Evolutionary conservation across 345 rosid species (phyloP), one percentile per base, ranked within the genome.

Genomic region (Moricandia arvensis): DNA sequence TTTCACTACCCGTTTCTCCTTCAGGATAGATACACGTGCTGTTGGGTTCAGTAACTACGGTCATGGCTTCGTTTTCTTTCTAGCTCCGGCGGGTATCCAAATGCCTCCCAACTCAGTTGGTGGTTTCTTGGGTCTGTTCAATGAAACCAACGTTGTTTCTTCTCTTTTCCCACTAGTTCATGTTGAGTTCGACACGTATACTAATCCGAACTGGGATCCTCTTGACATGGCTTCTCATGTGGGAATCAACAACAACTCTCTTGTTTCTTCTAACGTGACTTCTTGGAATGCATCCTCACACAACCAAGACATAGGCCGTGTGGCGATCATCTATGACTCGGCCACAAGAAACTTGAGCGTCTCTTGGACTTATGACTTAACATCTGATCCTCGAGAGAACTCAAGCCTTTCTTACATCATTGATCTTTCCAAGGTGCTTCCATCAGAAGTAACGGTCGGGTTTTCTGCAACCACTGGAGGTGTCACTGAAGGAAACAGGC

Each of bases 91-190:
- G 0, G 66, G 66, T 16, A 76, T 61, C 76, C 72, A 70, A 21
- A 8, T 83, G 21, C 85, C 86, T 43, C 81, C 75, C 0, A 81
- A 85, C 66, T 75, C 80, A 13, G 80, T 64, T 26, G 83, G 80
- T 68, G 88, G 88, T 5, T 83, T 54, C 71, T 57, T 85, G 63
- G 88, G 86, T 37, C 66, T 85, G 6, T 81, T 77, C 45, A 83
- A 76, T 51, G 63, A 51, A 27, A 70, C 75, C 9, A 63, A 74
- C 1, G 13, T 7, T 0, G 2, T 1, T 1, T 60, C 84, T 5
- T 64, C 82, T 13, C 27, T 38, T 11, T 79, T 64, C 74, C 79
- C 79, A 6, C 80, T 81, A 1, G 73, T 85, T 43, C 64, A 58
- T 11, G 77, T 85, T 9, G 86, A 85, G 30, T 85, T 85, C 1